A percentile compares a stretch with the other conserved stretches of the same genome.
phyloP scores from a whole-genome alignment of 371 early-diverging fungal species.

The Phascolomyces articulosus region DNA sequence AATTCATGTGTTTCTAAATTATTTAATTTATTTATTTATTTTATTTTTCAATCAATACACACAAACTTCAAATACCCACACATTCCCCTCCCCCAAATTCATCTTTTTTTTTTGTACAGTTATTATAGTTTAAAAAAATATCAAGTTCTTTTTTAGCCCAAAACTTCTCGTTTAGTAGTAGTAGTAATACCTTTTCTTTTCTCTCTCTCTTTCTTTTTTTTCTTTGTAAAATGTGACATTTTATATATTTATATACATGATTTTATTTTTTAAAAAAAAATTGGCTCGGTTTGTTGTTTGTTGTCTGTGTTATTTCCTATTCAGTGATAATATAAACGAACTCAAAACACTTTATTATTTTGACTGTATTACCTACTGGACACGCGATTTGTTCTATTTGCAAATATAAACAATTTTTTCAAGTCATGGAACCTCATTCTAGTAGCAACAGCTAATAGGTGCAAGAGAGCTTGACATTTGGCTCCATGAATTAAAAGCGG shows the following conservation, averaged over 20 bases:
- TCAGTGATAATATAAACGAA: too few relatives aligned
- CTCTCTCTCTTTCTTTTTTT: not conserved
- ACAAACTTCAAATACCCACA: too few relatives aligned
- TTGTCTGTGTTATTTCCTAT: too few relatives aligned
- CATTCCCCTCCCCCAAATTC: not conserved
- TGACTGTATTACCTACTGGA: too few relatives aligned
- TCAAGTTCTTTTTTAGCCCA: not conserved
- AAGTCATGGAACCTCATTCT: too few relatives aligned
- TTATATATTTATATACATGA: not conserved
- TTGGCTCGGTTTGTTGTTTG: too few relatives aligned
- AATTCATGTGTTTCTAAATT: conserved; percentile 55
- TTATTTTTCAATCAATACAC: not conserved
- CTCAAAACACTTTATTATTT: too few relatives aligned
- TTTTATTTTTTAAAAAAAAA: not conserved
- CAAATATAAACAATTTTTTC: too few relatives aligned
- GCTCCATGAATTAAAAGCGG: too few relatives aligned
- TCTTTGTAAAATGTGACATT: not conserved
- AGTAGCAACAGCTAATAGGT: too few relatives aligned
- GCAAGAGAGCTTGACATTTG: too few relatives aligned
- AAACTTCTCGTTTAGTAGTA: not conserved
- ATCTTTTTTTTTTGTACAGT: not conserved
- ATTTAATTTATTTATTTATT: not conserved
- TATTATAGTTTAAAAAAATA: not conserved
- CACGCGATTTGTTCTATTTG: too few relatives aligned
- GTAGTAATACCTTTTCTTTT: not conserved